A percentile compares a stretch with the other conserved stretches of the same genome.
These are phyloP conservation scores for Clonostachys sp. DNA, from an alignment of 2,329 filamentous ascomycete genomes.

Conservation along the genomic window DNA sequence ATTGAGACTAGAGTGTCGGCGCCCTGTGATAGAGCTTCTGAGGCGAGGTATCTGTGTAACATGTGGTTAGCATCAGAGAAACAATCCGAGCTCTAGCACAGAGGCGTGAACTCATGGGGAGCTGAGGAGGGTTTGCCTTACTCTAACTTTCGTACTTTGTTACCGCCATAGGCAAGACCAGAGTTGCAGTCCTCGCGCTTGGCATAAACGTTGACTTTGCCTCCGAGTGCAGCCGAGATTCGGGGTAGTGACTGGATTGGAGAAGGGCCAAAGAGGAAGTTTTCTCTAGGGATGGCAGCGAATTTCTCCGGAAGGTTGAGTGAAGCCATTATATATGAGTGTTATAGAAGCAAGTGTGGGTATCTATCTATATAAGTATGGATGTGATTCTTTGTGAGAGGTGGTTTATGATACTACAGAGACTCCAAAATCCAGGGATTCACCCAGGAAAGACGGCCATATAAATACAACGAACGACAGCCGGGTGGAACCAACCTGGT, in stretches of 20 bases:
- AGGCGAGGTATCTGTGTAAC: slow-evolving; percentile 50
- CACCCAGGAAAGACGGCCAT: no score
- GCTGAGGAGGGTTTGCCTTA: slow-evolving; percentile 17
- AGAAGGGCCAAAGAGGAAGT: slow-evolving; percentile 62
- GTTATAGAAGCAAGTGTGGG: background rate
- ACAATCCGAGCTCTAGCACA: no score
- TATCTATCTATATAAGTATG: no score
- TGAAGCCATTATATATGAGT: slow-evolving; percentile 12
- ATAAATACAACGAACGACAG: no score
- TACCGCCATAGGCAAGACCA: slow-evolving; percentile 62
- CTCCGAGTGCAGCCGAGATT: slow-evolving; percentile 56
- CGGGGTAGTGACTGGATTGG: slow-evolving; percentile 64
- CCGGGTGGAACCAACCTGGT: no score
- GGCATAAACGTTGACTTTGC: slow-evolving; percentile 59
- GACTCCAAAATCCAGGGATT: no score
- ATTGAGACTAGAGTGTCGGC: slow-evolving; percentile 62
- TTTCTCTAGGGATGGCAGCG: slow-evolving; percentile 55
- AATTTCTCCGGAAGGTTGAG: slow-evolving; percentile 56
- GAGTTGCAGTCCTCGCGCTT: slow-evolving; percentile 72
- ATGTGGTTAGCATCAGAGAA: background rate
- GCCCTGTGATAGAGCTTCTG: slow-evolving; percentile 53
- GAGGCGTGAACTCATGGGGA: background rate
- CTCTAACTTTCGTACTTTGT: slow-evolving; percentile 68
- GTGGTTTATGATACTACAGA: no score
- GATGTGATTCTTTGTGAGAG: no score